A percentile compares a stretch with the other conserved stretches of the same genome.
Conservation (phyloP, 345 rosid genomes). For the Salix caprea region DNA sequence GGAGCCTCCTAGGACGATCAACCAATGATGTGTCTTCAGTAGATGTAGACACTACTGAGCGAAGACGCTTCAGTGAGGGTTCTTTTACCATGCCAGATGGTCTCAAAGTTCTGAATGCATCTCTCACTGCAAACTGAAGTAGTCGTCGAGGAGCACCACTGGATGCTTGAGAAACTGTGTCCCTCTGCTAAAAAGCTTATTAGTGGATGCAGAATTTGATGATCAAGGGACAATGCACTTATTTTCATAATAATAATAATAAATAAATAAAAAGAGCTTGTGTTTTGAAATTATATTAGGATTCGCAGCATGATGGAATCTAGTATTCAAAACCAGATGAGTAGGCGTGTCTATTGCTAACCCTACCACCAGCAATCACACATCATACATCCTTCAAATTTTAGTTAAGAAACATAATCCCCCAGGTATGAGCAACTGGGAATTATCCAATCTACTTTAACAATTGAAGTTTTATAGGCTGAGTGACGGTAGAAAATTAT, state of each 20-base stretch:
- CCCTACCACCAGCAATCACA: background rate
- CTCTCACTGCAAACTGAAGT: constrained; percentile 94
- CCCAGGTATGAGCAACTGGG: background rate
- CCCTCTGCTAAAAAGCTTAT: constrained; percentile 49
- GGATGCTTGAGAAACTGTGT: constrained; percentile 43
- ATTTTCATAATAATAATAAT: background rate
- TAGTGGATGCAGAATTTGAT: constrained; percentile 4
- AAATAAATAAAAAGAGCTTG: background rate
- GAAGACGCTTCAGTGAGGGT: constrained; percentile 72
- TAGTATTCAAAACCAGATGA: background rate
- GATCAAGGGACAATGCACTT: background rate
- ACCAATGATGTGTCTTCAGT: constrained; percentile 37
- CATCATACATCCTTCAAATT: background rate
- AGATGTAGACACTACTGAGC: constrained; percentile 73
- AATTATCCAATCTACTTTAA: background rate
- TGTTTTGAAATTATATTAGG: background rate
- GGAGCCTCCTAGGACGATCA: constrained; percentile 51
- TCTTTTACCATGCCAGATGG: constrained; percentile 44
- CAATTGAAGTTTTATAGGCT: background rate
- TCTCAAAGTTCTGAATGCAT: constrained; percentile 74
- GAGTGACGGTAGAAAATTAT: background rate
- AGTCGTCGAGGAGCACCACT: constrained; percentile 76
- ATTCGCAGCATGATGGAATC: background rate
- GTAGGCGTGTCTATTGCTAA: background rate
- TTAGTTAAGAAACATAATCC: background rate